Base-by-base conservation (phyloP, 2,329 filamentous ascomycete genomes). In the Teratosphaeria pseudoeucalypti region DNA sequence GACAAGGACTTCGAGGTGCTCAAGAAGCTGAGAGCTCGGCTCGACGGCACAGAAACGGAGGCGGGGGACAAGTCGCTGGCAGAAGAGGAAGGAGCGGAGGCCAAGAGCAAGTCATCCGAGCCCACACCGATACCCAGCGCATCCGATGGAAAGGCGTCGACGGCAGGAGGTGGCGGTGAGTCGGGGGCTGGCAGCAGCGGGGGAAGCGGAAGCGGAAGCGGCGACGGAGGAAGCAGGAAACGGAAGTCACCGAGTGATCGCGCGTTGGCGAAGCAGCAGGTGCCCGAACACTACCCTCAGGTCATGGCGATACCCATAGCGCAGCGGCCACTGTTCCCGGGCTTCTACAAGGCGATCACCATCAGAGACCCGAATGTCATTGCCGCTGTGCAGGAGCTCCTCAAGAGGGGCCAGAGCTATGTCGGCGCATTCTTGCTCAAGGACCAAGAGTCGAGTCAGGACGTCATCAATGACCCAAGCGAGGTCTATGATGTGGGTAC, bases 301-400 rank as follows among this genome's bases (percentile, higher is more conserved):
- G 92, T 99, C 58, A 90, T 99, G 82, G 92, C 92, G 2, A 95
- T 99, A 59, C 94, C 94, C 7, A 96, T 99, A 68, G 89, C 90
- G 32, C 91, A 95, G 73, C 83, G 94, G 57, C 94, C 94, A 11
- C 79, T 99, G 12, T 99, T 97, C 75, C 94, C 94, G 1, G 94
- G 94, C 1, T 99, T 97, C 76, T 99, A 99, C 79, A 99, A 99
- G 76, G 92, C 94, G 10, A 94, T 99, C 66, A 99, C 92, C 3
- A 95, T 99, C 66, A 87, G 90, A 71, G 91, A 99, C 70, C 89
- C 89, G 19, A 89, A 94, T 67, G 94, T 99, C 39, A 88, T 92
- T 14, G 85, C 86, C 47, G 94, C 94, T 26, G 95, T 99, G 65
- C 88, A 92, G 60, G 95, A 99, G 72, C 94, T 96, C 82, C 90